Evolutionary conservation across 78 protist genomes (phyloP).

Genomic region (Polysphondylium violaceum): DNA sequence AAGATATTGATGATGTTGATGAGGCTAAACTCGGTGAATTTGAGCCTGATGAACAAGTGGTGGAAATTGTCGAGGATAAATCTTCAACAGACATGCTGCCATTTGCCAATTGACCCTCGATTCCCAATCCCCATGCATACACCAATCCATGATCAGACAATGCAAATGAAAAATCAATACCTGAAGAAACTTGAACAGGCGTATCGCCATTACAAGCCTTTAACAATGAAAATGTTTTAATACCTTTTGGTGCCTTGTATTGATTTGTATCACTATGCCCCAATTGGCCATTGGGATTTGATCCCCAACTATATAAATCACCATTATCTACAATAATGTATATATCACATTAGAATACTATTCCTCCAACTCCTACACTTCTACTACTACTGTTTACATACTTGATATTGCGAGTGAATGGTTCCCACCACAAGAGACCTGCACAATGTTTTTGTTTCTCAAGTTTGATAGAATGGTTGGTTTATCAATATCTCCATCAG

Average conservation of each 20-base stretch:
- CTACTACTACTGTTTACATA: neutral
- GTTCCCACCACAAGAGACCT: slow-evolving; percentile 28
- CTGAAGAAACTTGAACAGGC: slow-evolving; percentile 10
- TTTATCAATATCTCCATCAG: neutral
- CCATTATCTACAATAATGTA: slow-evolving; percentile 8
- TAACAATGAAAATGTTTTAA: slow-evolving; percentile 50
- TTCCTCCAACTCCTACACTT: neutral
- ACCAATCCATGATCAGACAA: slow-evolving; percentile 51
- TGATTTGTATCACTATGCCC: slow-evolving; percentile 67
- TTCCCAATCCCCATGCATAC: slow-evolving; percentile 38
- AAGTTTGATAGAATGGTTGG: neutral
- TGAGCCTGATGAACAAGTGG: neutral
- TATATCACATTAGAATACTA: neutral
- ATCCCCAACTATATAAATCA: slow-evolving; percentile 76
- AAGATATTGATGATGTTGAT: slow-evolving; percentile 17
- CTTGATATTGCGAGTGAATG: slow-evolving; percentile 23
- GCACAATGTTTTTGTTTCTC: neutral
- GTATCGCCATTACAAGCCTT: slow-evolving; percentile 30
- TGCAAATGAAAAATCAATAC: slow-evolving; percentile 40
- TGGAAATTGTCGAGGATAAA: neutral
- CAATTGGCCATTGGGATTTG: slow-evolving; percentile 71
- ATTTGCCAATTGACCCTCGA: slow-evolving; percentile 43
- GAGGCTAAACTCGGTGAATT: neutral
- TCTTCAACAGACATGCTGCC: neutral
- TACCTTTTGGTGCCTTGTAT: neutral